Evolutionary conservation across 768 basidiomycete species (phyloP).

Genomic region (Macrolepiota fuliginosa): DNA sequence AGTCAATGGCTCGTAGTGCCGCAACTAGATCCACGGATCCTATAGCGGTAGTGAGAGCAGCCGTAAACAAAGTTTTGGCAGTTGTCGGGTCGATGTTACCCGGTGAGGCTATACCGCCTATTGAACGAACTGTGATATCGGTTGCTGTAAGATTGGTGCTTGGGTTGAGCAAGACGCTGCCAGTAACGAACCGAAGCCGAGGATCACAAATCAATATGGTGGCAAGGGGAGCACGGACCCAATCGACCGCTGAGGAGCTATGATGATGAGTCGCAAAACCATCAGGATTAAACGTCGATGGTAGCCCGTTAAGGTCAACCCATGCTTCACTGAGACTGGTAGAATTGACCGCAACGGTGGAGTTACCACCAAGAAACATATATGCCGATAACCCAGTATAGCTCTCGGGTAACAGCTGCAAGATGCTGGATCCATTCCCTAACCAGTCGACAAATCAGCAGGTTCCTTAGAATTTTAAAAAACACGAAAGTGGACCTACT

Average conservation of each 20-base stretch:
- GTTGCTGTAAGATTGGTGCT: not conserved
- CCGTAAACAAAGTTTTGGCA: not conserved
- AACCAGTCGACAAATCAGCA: not conserved
- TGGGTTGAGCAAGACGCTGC: not conserved
- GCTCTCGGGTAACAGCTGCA: not conserved
- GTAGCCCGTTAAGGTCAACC: not conserved
- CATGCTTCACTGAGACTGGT: not conserved
- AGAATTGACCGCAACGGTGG: not conserved
- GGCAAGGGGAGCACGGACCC: not conserved
- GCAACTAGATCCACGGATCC: not conserved
- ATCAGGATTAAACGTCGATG: not conserved
- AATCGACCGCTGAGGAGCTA: too few relatives aligned
- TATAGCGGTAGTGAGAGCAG: not conserved
- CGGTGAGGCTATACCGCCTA: too few relatives aligned
- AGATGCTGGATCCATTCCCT: not conserved
- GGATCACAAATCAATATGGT: not conserved
- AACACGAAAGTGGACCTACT: too few relatives aligned
- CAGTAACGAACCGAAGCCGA: not conserved
- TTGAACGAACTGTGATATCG: not conserved
- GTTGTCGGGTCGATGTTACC: not conserved
- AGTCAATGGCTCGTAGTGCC: not conserved
- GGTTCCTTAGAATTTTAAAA: too few relatives aligned
- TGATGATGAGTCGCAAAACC: not conserved
- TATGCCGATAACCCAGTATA: not conserved
- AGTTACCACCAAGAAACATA: not conserved